Conservation (phyloP, 192 early-diverging fungal genomes). For the Dissophora ornata region DNA sequence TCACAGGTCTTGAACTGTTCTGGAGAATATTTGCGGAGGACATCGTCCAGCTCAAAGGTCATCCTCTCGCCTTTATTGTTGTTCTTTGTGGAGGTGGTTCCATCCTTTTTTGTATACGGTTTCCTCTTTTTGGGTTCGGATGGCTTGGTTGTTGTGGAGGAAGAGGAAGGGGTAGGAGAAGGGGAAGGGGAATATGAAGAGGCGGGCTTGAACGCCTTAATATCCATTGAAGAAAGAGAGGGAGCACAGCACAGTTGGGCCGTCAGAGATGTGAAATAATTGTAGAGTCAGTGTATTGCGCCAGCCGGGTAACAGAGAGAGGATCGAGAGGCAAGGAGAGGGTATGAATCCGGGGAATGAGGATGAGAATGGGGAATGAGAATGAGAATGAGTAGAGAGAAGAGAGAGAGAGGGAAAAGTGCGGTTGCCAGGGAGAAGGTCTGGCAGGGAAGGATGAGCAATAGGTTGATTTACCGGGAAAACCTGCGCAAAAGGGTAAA, state of each 20-base stretch:
- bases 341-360: neutral
- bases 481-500: too few species aligned
- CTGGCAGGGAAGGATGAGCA: neutral
- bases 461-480: constrained; percentile 15
- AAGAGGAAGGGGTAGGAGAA: constrained; percentile 2
- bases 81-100: neutral
- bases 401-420: neutral
- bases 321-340: too few species aligned
- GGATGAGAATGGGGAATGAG: neutral
- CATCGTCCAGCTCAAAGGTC: constrained; percentile 46
- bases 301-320: too few species aligned
- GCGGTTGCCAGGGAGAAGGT: neutral
- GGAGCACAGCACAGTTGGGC: neutral
- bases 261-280: neutral
- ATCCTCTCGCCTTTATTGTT: constrained; percentile 38
- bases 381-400: neutral
- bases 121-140: constrained; percentile 4
- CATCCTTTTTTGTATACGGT: constrained; percentile 7
- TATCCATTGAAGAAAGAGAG: constrained; percentile 12
- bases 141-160: neutral
- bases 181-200: constrained; percentile 8
- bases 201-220: neutral
- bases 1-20: constrained; percentile 52
- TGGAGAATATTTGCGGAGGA: constrained; percentile 36
- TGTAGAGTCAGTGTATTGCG: too few species aligned